These are phyloP conservation scores for Aphanoascus verrucosus DNA, from an alignment of 2,329 filamentous ascomycete species.

Conservation along the genomic window DNA sequence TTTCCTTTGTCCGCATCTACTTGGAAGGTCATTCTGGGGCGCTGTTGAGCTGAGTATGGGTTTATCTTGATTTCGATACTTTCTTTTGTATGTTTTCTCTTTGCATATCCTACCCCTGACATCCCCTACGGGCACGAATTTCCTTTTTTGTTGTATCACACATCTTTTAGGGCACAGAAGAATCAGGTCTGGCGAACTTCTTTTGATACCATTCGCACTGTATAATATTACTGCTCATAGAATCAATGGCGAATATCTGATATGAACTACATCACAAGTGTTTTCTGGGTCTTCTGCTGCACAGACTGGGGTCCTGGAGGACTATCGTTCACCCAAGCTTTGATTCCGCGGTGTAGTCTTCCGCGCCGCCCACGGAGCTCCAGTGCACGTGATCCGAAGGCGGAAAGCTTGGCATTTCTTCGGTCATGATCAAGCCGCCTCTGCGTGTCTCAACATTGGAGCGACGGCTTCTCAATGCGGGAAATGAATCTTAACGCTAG, in stretches of 20 bases:
- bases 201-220: not conserved
- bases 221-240: not conserved
- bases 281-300: not conserved
- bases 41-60: not conserved
- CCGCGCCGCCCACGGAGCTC: not conserved
- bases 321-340: not conserved
- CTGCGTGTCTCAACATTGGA: no score
- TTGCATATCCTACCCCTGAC: conserved; percentile 1
- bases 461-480: no score
- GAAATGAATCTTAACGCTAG: no score
- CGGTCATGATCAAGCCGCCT: no score
- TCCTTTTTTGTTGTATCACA: not conserved
- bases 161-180: not conserved
- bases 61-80: not conserved
- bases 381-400: not conserved
- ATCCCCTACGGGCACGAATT: conserved; percentile 5
- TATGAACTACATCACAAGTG: not conserved
- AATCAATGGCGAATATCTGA: not conserved
- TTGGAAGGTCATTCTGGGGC: conserved; percentile 3
- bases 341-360: not conserved
- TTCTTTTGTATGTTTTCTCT: not conserved
- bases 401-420: conserved; percentile 3
- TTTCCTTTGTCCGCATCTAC: not conserved
- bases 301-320: not conserved
- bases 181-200: not conserved